Conservation (phyloP, 768 basidiomycete genomes). For the Lentinula guzmanii region DNA sequence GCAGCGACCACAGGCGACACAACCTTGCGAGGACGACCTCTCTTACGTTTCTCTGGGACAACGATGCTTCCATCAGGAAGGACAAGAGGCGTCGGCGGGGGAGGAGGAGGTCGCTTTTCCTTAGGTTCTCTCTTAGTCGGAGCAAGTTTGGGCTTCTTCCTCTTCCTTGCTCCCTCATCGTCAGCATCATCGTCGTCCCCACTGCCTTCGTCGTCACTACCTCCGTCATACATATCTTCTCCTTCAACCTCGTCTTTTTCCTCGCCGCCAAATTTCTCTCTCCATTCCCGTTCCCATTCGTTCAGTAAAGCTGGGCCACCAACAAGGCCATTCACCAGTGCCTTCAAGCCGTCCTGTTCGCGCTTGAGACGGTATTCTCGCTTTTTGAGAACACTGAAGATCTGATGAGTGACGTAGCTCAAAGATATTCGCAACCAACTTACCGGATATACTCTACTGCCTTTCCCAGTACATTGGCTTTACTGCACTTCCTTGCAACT, state of each 20-base stretch:
- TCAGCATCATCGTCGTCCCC: conserved; percentile 48
- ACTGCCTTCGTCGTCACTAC: conserved; percentile 32
- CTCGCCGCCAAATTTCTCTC: conserved; percentile 65
- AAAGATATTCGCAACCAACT: conserved; percentile 9
- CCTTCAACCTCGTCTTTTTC: conserved; percentile 66
- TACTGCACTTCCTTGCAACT: conserved; percentile 85
- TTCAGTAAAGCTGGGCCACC: conserved; percentile 64
- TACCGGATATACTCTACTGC: conserved; percentile 84
- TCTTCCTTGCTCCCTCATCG: conserved; percentile 57
- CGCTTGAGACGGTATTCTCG: conserved; percentile 65
- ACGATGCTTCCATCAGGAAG: conserved; percentile 21
- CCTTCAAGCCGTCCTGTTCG: conserved; percentile 71
- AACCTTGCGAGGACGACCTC: conserved; percentile 76
- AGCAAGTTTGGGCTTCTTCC: conserved; percentile 41
- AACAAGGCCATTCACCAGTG: conserved; percentile 64
- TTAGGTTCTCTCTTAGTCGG: conserved; percentile 36
- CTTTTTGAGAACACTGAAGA: conserved; percentile 67
- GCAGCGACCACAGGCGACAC: conserved; percentile 37
- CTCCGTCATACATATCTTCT: conserved; percentile 36
- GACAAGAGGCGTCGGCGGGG: conserved; percentile 16
- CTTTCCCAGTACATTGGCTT: conserved; percentile 86
- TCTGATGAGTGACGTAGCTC: neutral
- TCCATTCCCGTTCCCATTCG: conserved; percentile 78
- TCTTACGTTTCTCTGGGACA: conserved; percentile 73
- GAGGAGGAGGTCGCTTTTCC: conserved; percentile 26